These are phyloP conservation scores for Excoecaria cochinchinensis DNA, from an alignment of 345 rosid genomes.

Conservation along the genomic window DNA sequence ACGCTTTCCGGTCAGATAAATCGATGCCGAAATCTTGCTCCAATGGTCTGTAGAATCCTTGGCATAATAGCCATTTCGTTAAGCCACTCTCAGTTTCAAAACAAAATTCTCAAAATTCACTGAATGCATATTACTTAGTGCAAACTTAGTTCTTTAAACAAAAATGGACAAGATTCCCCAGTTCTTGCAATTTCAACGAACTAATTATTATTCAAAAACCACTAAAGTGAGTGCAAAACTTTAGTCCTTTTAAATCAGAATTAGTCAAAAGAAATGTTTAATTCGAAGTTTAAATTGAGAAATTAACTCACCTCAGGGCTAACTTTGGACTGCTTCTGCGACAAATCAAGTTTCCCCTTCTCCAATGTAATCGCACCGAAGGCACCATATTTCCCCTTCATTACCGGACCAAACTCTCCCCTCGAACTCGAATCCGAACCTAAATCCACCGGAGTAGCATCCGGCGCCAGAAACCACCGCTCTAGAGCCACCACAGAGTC, in stretches of 20 bases:
- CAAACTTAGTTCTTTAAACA: not conserved
- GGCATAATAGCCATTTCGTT: not conserved
- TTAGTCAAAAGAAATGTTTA: no score
- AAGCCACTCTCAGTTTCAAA: no score
- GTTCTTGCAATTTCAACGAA: constrained; percentile 61
- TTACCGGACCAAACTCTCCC: constrained; percentile 55
- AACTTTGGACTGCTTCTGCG: no score
- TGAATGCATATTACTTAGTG: not conserved
- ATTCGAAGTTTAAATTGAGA: no score
- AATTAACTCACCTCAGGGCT: no score
- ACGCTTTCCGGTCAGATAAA: no score
- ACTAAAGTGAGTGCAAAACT: no score
- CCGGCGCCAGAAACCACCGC: constrained; percentile 50
- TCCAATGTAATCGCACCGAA: constrained; percentile 82
- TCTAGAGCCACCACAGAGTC: constrained; percentile 51
- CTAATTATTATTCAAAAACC: no score
- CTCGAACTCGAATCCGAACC: constrained; percentile 31
- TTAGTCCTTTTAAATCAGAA: no score
- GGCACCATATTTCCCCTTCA: constrained; percentile 73
- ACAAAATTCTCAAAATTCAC: not conserved
- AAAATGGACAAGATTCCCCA: no score
- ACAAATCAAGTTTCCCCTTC: no score
- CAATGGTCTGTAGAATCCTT: not conserved
- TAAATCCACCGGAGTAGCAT: constrained; percentile 22
- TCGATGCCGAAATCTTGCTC: no score